These are phyloP conservation scores for Fusarium newnesense DNA, from an alignment of 2,329 filamentous ascomycete species.

Conservation along the genomic window DNA sequence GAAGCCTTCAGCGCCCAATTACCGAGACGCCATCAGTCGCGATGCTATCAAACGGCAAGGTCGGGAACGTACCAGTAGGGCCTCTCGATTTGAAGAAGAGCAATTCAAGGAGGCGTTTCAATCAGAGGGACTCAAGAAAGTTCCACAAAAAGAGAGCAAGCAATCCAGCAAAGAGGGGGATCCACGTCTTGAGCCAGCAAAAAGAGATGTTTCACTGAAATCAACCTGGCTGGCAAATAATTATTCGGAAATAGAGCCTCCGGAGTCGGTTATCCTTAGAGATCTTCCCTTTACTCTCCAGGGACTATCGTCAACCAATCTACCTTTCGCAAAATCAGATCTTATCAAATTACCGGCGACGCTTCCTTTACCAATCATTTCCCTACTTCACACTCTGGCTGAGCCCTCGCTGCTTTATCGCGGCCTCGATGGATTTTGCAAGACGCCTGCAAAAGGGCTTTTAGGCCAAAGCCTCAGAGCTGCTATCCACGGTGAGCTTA, in stretches of 20 bases:
- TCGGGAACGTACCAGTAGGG: constrained; percentile 49
- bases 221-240: constrained; percentile 68
- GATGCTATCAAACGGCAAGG: constrained; percentile 52
- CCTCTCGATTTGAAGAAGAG: constrained; percentile 58
- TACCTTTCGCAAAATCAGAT: constrained; percentile 77
- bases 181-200: constrained; percentile 46
- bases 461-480: constrained; percentile 91
- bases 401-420: constrained; percentile 95
- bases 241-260: constrained; percentile 66
- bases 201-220: constrained; percentile 65
- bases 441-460: constrained; percentile 83
- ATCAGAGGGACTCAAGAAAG: constrained; percentile 60
- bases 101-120: constrained; percentile 65
- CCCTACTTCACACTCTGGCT: constrained; percentile 86
- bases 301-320: constrained; percentile 86
- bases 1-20: constrained; percentile 53
- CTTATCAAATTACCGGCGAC: constrained; percentile 80
- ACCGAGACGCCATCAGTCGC: constrained; percentile 51
- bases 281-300: constrained; percentile 94
- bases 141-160: constrained; percentile 55
- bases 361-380: constrained; percentile 85
- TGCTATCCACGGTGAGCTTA: constrained; percentile 84
- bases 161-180: constrained; percentile 51
- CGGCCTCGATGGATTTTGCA: constrained; percentile 81
- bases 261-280: constrained; percentile 74